phyloP scores from a whole-genome alignment of 2,329 filamentous ascomycete species.

The Aaosphaeria arxii region DNA sequence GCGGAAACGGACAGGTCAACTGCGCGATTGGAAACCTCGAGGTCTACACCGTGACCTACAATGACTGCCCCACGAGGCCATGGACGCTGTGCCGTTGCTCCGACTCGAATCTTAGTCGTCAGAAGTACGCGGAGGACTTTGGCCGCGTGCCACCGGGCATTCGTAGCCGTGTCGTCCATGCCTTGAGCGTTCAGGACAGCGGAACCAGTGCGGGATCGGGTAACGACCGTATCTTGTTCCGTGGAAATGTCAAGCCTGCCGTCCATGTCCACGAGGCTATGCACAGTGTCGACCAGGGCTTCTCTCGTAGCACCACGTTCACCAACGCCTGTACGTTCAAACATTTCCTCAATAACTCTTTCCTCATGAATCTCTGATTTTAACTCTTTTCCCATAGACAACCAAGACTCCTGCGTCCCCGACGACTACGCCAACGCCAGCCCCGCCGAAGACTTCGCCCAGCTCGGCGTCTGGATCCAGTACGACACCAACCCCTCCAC shows the following conservation, averaged over 20 bases:
- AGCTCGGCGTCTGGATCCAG: background rate
- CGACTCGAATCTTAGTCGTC: slow-evolving; percentile 7
- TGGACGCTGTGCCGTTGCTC: slow-evolving; percentile 11
- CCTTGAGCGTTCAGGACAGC: slow-evolving; percentile 1
- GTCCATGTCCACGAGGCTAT: background rate
- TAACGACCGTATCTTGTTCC: slow-evolving; percentile 5
- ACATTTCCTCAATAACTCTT: too few species aligned
- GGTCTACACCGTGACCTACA: slow-evolving; percentile 8
- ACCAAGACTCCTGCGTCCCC: background rate
- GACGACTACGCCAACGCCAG: background rate
- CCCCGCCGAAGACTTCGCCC: background rate
- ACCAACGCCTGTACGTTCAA: background rate
- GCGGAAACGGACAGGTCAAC: slow-evolving; percentile 3
- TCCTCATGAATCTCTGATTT: too few species aligned
- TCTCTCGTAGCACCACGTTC: background rate
- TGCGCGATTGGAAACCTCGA: slow-evolving; percentile 9
- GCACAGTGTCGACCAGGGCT: background rate
- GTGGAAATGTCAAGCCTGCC: slow-evolving; percentile 1
- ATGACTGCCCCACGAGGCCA: slow-evolving; percentile 6
- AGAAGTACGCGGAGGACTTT: slow-evolving; percentile 7
- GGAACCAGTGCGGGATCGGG: slow-evolving; percentile 1
- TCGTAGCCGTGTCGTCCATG: slow-evolving; percentile 10
- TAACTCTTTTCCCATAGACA: background rate
- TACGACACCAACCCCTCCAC: background rate
- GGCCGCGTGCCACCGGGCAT: slow-evolving; percentile 7